Evolutionary conservation across 495 filamentous ascomycete genomes (phyloP), one percentile per base, ranked within the genome.

Genomic region (Tuber umbilicatum): DNA sequence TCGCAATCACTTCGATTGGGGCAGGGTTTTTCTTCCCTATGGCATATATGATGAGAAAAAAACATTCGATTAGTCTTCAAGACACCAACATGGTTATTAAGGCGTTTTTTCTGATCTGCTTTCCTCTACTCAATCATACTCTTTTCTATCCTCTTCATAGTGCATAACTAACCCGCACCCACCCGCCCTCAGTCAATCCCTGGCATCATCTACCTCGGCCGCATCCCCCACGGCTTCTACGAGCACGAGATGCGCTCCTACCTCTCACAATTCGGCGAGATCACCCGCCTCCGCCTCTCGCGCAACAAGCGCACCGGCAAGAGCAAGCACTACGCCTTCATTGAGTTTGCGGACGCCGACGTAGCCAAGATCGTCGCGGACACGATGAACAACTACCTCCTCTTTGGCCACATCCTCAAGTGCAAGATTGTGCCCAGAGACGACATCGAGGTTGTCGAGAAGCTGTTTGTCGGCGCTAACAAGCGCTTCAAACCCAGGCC

Each of bases 381-480:
- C 78, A 97, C 95, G 3, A 99, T 98, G 96, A 88, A 98, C 85
- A 97, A 95, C 85, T 99, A 99, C 83, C 90, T 98, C 23, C 87
- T 99, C 81, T 97, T 95, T 83, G 91, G 92, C 16, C 94, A 96
- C 82, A 91, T 98, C 77, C 85, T 99, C 75, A 92, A 94, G 82
- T 94, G 92, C 84, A 92, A 93, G 83, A 84, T 88, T 42, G 88
- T 98, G 12, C 88, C 92, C 2, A 82, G 86, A 35, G 91, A 91
- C 72, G 90, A 96, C 81, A 85, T 97, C 45, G 92, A 91, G 75
- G 90, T 95, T 80, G 86, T 97, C 47, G 88, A 89, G 39, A 86
- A 91, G 69, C 83, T 98, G 73, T 98, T 91, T 87, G 91, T 93
- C 85, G 94, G 93, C 45, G 91, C 92, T 74, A 94, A 94, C 83